Base-by-base conservation (phyloP, 106 monocot genomes). In the Dendrobium officinale region DNA sequence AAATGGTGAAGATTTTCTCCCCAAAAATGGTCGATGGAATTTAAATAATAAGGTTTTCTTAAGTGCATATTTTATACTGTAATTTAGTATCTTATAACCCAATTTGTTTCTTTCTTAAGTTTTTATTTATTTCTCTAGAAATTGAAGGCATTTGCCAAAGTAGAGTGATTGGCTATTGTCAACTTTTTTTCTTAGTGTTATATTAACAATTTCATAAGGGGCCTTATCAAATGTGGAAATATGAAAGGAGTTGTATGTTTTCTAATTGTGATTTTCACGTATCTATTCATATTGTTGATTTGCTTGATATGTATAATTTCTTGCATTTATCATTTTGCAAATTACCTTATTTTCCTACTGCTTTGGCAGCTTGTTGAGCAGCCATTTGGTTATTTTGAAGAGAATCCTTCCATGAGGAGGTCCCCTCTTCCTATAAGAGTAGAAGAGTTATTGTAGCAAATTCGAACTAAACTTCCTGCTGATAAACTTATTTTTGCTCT, bases 161-260 rank as follows among this genome's bases (percentile, higher is more conserved):
- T 99, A 0, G 83, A 88, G 4, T 43, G 75, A 0, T 99, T 95
- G 98, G 91, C 93, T 78, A 88, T 99, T 42, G 95, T 82, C 0
- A 99, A 91, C 95, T 99, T 61, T 99, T 95, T 40, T 89, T 91
- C 26, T 33, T 89, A 90, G 1, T 99, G 98, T 75, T 84, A 95
- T 77, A 47, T 85, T 1, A 72, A 81, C 26, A 58, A 24, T 48
- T 85, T 99, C 43, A 81, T 95, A 17, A 77, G 82, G 0, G 91
- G 91, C 44, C 85, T 99, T 70, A 81, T 86, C 0, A 93, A 86
- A 80, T 99, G 95, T 83, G 95, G 88, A 37, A 45, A 82, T 1
- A 85, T 91, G 88, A 99, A 99, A 73, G 98, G 98, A 78, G 85
- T 95, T 67, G 98, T 99, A 89, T 16, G 89, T 56, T 42, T 64